Evolutionary conservation across 2,329 filamentous ascomycete species (phyloP), one percentile per base, ranked within the genome.

Genomic region (Colletotrichum ledebouriae): DNA sequence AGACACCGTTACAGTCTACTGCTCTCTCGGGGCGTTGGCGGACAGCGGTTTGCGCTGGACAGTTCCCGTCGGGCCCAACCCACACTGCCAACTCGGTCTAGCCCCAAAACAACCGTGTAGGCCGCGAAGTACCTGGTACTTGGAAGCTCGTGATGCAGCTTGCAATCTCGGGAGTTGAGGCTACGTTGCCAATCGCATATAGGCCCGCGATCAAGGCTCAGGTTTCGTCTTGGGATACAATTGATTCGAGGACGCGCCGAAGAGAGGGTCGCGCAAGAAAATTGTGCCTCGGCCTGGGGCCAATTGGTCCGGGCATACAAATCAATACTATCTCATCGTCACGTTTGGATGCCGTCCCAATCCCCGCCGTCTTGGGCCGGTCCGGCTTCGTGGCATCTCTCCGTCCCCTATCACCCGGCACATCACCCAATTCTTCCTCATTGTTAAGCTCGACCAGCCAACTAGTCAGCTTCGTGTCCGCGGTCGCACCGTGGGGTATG

Each of bases 81-180:
- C 66, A 69, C 66, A 69, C 61, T 69, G 62, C 56, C 61, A 69
- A 57, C 49, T 22, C 66, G 34, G 42, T 41, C 66, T 66, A 69
- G 62, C 66, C 66, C 66, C 66, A 69, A 69, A 66, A 66, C 66
- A 66, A 50, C 11, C 49, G 9, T 60, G 39, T 44, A 22, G 49
- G 13, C 66, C 66, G 66, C 49, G 46, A 69, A 47, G 66, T 69
- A 66, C 61, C 66, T 1, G 52, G 46, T 69, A 69, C 66, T 22
- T 66, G 13, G 41, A 59, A 17, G 33, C 41, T 66, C 56, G 49
- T 46, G 55, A 69, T 66, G 62, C 66, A 52, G 25, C 49, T 69
- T 66, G 61, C 47, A 69, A 69, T 69, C 61, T 68, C 65, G 65
- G 65, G 50, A 55, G 60, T 64, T 64, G 56, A 67, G 59, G 60